phyloP scores from a whole-genome alignment of 148 eudicot species.

The Cornus suecica region DNA sequence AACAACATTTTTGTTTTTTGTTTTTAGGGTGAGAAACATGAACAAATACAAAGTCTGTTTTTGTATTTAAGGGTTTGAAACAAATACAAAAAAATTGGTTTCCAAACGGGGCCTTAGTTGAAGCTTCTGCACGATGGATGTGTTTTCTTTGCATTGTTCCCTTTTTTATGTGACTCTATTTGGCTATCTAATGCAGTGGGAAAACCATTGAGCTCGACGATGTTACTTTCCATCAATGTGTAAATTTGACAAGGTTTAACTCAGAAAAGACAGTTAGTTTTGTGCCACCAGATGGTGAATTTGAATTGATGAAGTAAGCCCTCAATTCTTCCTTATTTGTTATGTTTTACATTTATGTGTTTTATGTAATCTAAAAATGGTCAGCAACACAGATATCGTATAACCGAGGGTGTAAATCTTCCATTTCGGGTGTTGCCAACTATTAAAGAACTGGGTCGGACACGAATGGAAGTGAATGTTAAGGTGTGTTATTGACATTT shows the following conservation, averaged over 20 bases:
- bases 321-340: not conserved
- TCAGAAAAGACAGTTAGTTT: constrained; percentile 99
- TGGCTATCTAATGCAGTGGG: constrained; percentile 57
- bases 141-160: not conserved
- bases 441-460: constrained; percentile 94
- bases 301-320: constrained; percentile 97
- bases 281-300: constrained; percentile 99
- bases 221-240: constrained; percentile 99
- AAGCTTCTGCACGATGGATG: not conserved
- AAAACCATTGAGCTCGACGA: constrained; percentile 97
- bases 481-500: constrained; percentile 57
- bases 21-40: too few species aligned
- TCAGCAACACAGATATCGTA: constrained; percentile 68
- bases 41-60: too few species aligned
- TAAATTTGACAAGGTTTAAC: constrained; percentile 95
- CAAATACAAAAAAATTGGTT: too few species aligned
- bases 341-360: not conserved
- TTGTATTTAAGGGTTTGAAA: too few species aligned
- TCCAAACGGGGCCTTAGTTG: too few species aligned
- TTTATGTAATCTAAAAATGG: not conserved
- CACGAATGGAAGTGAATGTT: constrained; percentile 99
- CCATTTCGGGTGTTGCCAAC: constrained; percentile 98
- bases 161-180: constrained; percentile 8
- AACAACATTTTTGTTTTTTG: too few species aligned
- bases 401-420: constrained; percentile 98